phyloP scores from a whole-genome alignment of 2,329 filamentous ascomycete species.

The Daldinia sp. region DNA sequence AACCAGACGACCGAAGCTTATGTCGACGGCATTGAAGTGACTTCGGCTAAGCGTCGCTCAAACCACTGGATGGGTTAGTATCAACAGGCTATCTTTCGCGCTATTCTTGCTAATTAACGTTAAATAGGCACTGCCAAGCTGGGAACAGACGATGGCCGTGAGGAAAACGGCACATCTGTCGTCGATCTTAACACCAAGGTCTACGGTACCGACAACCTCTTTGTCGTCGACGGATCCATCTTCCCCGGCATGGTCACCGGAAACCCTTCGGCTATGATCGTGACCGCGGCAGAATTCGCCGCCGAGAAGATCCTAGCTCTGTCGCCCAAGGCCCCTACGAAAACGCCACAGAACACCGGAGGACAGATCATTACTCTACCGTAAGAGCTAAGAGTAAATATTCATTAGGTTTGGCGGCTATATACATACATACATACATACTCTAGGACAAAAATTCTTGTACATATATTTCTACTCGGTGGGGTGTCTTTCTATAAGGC shows the following conservation, averaged over 20 bases:
- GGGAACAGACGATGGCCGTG: slow-evolving; percentile 67
- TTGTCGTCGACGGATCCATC: slow-evolving; percentile 75
- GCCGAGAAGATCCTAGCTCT: slow-evolving; percentile 52
- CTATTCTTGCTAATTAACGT: slow-evolving; percentile 22
- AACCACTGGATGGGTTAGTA: slow-evolving; percentile 65
- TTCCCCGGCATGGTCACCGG: slow-evolving; percentile 77
- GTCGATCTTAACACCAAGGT: slow-evolving; percentile 74
- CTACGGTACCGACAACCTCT: slow-evolving; percentile 77
- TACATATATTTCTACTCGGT: slow-evolving; percentile 38
- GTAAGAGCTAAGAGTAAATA: slow-evolving; percentile 11
- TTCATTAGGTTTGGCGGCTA: not conserved
- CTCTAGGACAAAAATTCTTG: slow-evolving; percentile 34
- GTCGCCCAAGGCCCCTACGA: slow-evolving; percentile 32
- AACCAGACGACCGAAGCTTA: slow-evolving; percentile 67
- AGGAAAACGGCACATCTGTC: slow-evolving; percentile 65
- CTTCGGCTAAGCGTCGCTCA: slow-evolving; percentile 55
- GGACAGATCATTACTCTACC: slow-evolving; percentile 42
- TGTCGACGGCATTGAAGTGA: slow-evolving; percentile 59
- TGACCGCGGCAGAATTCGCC: slow-evolving; percentile 56
- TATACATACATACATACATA: slow-evolving; percentile 22
- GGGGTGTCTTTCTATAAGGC: slow-evolving; percentile 10
- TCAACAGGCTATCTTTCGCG: not conserved
- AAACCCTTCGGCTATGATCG: slow-evolving; percentile 67
- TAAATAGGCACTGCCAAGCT: slow-evolving; percentile 66
- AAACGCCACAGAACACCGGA: slow-evolving; percentile 41